Percentiles rank a stretch among this genome's conserved stretches.
Conservation (phyloP, 208 protist species). For the Leishmania lainsoni region DNA sequence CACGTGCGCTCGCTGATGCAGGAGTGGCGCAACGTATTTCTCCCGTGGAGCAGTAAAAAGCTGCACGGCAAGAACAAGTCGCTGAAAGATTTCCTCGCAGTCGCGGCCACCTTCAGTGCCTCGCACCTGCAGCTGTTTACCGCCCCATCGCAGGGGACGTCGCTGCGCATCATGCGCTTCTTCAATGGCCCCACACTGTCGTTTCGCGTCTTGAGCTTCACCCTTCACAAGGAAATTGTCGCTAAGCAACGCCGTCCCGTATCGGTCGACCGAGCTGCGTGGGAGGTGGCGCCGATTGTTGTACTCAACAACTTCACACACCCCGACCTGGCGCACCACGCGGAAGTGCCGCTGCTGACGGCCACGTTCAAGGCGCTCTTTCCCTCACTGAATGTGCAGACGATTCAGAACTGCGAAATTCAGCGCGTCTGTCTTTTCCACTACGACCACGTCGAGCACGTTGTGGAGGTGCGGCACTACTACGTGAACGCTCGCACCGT, state of each 20-base stretch:
- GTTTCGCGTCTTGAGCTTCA: conserved; percentile 90
- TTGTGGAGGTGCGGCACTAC: conserved; percentile 92
- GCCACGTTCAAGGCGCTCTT: conserved; percentile 88
- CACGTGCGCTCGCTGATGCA: conserved; percentile 87
- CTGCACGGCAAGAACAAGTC: conserved; percentile 90
- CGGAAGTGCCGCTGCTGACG: conserved; percentile 82
- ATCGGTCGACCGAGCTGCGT: conserved; percentile 59
- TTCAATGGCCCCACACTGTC: conserved; percentile 90
- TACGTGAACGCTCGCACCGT: conserved; percentile 81
- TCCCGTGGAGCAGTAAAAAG: conserved; percentile 91
- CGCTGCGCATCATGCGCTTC: conserved; percentile 91
- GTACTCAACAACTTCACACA: conserved; percentile 93
- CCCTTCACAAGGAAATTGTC: conserved; percentile 81
- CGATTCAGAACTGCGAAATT: conserved; percentile 78
- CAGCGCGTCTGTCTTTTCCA: conserved; percentile 89
- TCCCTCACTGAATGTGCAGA: conserved; percentile 80
- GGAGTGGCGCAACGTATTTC: conserved; percentile 89
- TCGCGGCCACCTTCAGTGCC: conserved; percentile 82
- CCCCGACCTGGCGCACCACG: conserved; percentile 55
- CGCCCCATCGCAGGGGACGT: conserved; percentile 76
- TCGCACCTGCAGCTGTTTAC: conserved; percentile 91
- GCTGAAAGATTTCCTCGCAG: conserved; percentile 85
- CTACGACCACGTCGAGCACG: conserved; percentile 85
- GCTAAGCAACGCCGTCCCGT: conserved; percentile 74
- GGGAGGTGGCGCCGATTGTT: conserved; percentile 87